A percentile compares a stretch with the other conserved stretches of the same genome.
phyloP scores from a whole-genome alignment of 2,329 filamentous ascomycete genomes.

The Hypoxylon sp. region DNA sequence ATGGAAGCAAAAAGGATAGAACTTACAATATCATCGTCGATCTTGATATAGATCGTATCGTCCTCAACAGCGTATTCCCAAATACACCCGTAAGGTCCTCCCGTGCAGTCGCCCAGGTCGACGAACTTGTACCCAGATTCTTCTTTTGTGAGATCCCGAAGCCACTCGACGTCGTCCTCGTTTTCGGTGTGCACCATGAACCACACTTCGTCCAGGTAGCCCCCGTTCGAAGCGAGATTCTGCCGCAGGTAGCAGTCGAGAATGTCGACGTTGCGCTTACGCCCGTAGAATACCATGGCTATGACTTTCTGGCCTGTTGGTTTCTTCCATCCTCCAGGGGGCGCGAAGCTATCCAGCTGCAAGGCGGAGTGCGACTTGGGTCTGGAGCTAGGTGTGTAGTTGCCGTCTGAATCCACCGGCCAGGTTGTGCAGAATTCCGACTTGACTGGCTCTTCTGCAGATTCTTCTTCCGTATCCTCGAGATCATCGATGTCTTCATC shows the following conservation, averaged over 20 bases:
- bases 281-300: slow-evolving; percentile 56
- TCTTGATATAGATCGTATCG: slow-evolving; percentile 51
- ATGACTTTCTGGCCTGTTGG: slow-evolving; percentile 47
- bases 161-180: slow-evolving; percentile 49
- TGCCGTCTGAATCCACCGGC: slow-evolving; percentile 21
- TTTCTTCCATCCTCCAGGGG: slow-evolving; percentile 40
- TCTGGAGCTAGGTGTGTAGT: slow-evolving; percentile 1
- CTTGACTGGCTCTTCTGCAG: not conserved
- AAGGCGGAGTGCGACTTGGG: not conserved
- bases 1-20: not conserved
- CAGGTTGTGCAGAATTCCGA: slow-evolving; percentile 22
- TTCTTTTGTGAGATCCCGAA: slow-evolving; percentile 49
- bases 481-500: not conserved
- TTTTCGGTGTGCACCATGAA: slow-evolving; percentile 53
- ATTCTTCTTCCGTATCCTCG: slow-evolving; percentile 6
- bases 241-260: slow-evolving; percentile 56
- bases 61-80: slow-evolving; percentile 44
- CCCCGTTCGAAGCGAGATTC: slow-evolving; percentile 54
- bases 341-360: slow-evolving; percentile 36
- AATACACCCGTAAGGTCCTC: slow-evolving; percentile 46
- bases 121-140: slow-evolving; percentile 49
- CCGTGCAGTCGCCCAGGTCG: slow-evolving; percentile 46
- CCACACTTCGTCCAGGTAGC: slow-evolving; percentile 54
- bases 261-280: slow-evolving; percentile 53
- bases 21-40: slow-evolving; percentile 56